Percentiles rank a stretch among this genome's conserved stretches.
Conservation (phyloP, 441 rosid species). For the Populus hybrid region DNA sequence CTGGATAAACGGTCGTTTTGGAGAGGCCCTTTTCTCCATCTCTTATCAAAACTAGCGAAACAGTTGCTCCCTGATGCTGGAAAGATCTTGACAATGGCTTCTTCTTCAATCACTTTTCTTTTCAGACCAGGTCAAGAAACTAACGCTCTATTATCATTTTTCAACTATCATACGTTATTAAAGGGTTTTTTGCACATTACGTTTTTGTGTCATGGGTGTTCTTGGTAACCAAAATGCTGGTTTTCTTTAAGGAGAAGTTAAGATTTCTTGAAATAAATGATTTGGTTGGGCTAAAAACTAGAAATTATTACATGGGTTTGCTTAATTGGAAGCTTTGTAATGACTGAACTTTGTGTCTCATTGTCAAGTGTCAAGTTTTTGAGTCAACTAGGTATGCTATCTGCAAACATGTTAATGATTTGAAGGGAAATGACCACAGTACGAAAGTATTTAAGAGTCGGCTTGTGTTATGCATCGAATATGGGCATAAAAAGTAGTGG, state of each 20-base stretch:
- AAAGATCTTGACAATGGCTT: constrained; percentile 46
- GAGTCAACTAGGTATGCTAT: background rate
- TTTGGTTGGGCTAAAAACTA: background rate
- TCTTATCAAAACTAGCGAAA: constrained; percentile 2
- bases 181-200: background rate
- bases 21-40: background rate
- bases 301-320: background rate
- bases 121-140: constrained; percentile 53
- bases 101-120: constrained; percentile 54
- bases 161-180: too few relatives aligned
- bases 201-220: background rate
- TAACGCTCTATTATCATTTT: background rate
- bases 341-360: background rate
- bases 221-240: constrained; percentile 4
- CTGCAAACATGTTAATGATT: background rate
- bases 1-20: constrained; percentile 3
- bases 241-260: background rate
- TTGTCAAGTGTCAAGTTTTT: background rate
- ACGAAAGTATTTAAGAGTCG: background rate
- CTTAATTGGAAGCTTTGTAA: background rate
- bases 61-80: constrained; percentile 23
- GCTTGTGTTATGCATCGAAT: background rate
- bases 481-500: background rate
- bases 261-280: background rate
- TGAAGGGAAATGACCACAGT: background rate